Evolutionary conservation across 768 basidiomycete species (phyloP).

Genomic region (Lepiota venenata): DNA sequence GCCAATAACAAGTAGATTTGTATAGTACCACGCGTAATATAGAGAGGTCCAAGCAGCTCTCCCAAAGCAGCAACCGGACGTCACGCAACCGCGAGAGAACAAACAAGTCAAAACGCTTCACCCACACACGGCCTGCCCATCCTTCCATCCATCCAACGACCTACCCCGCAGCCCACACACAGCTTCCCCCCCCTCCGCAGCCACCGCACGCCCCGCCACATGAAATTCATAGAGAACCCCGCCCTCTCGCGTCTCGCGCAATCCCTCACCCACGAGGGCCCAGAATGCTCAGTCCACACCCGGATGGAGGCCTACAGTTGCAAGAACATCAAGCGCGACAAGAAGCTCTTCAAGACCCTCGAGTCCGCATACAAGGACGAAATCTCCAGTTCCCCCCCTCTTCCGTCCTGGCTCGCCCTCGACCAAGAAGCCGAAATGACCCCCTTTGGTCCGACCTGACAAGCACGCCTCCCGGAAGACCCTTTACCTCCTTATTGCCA

Average conservation of each 20-base stretch:
- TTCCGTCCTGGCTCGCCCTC: conserved; percentile 74
- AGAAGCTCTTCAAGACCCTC: conserved; percentile 91
- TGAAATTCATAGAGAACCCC: conserved; percentile 92
- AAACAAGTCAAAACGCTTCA: not conserved
- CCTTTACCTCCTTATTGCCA: conserved; percentile 92
- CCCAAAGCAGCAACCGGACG: conserved; percentile 4
- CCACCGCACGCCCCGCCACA: conserved; percentile 23
- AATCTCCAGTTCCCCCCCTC: conserved; percentile 77
- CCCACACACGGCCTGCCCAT: too few species aligned
- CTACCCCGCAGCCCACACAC: conserved; percentile 2
- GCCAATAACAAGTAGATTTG: not conserved
- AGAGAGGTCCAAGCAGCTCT: too few species aligned
- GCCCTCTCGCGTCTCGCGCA: conserved; percentile 73
- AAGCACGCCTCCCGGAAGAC: conserved; percentile 85
- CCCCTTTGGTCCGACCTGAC: conserved; percentile 89
- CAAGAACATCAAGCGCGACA: conserved; percentile 97
- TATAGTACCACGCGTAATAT: too few species aligned
- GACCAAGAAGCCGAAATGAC: conserved; percentile 73
- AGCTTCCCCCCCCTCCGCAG: not conserved
- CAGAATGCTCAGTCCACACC: conserved; percentile 86
- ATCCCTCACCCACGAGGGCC: conserved; percentile 80
- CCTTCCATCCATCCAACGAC: not conserved
- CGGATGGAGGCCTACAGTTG: conserved; percentile 96
- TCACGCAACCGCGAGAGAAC: not conserved
- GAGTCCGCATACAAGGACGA: conserved; percentile 85